Conservation (phyloP, 2,329 filamentous ascomycete species). For the Fusarium coicis region DNA sequence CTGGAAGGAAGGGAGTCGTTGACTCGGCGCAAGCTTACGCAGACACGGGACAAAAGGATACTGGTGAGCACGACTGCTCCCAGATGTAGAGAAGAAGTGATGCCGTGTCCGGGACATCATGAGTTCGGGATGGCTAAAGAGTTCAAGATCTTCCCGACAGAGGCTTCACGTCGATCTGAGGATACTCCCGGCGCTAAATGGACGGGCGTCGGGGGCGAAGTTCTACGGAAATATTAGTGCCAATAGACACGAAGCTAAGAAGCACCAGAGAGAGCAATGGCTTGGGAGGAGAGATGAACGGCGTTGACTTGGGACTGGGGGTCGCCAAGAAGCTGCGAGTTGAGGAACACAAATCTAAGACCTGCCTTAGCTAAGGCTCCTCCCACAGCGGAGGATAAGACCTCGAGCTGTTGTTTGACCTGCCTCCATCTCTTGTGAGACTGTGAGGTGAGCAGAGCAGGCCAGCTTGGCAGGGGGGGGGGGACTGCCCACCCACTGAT, state of each 20-base stretch:
- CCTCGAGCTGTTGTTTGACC: neutral
- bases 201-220: constrained; percentile 11
- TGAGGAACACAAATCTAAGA: neutral
- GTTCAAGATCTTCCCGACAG: constrained; percentile 32
- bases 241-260: constrained; percentile 2
- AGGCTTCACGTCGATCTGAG: constrained; percentile 30
- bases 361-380: neutral
- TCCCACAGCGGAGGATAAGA: neutral
- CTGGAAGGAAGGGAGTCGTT: neutral
- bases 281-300: neutral
- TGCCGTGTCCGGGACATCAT: constrained; percentile 1
- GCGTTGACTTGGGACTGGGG: neutral
- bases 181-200: constrained; percentile 41
- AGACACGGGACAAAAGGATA: neutral
- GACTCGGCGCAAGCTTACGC: neutral
- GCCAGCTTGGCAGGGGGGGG: constrained; percentile 32
- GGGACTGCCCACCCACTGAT: constrained; percentile 6
- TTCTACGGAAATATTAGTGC: constrained; percentile 16
- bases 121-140: constrained; percentile 25
- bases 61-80: neutral
- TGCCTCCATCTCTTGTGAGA: neutral
- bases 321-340: neutral
- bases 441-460: neutral
- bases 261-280: neutral
- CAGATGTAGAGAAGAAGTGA: neutral